phyloP scores from a whole-genome alignment of 495 filamentous ascomycete species.

The Penicillium diatomitis region DNA sequence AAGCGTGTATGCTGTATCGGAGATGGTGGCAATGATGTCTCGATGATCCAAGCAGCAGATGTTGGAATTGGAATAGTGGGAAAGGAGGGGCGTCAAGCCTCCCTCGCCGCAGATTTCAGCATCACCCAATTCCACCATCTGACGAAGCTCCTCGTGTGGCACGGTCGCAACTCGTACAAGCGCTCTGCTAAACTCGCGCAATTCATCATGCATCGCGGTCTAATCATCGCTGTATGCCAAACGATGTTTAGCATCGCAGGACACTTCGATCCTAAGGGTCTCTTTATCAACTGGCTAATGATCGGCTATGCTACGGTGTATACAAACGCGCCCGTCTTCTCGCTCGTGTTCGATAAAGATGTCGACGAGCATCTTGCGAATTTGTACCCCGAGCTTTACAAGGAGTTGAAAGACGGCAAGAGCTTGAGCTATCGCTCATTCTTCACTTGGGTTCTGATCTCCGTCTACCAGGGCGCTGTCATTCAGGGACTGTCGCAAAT shows the following conservation, averaged over 20 bases:
- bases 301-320: conserved; percentile 97
- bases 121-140: conserved; percentile 92
- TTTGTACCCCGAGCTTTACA: conserved; percentile 95
- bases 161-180: conserved; percentile 95
- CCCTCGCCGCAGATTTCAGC: conserved; percentile 89
- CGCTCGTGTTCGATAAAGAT: conserved; percentile 90
- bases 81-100: conserved; percentile 93
- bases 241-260: conserved; percentile 94
- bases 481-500: conserved; percentile 91
- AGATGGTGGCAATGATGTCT: conserved; percentile 96
- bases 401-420: conserved; percentile 77
- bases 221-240: conserved; percentile 92
- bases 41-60: conserved; percentile 98
- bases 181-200: conserved; percentile 90
- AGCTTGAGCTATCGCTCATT: conserved; percentile 88
- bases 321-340: conserved; percentile 90
- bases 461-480: conserved; percentile 87
- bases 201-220: conserved; percentile 95
- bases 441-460: conserved; percentile 93
- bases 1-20: conserved; percentile 96
- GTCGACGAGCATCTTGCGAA: conserved; percentile 89
- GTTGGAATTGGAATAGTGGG: conserved; percentile 97
- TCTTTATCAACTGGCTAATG: conserved; percentile 95
- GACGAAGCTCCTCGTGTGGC: conserved; percentile 97
- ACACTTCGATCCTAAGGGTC: conserved; percentile 81